These are phyloP conservation scores for Calonectria pauciramosa DNA, from an alignment of 2,329 filamentous ascomycete species.

Conservation along the genomic window DNA sequence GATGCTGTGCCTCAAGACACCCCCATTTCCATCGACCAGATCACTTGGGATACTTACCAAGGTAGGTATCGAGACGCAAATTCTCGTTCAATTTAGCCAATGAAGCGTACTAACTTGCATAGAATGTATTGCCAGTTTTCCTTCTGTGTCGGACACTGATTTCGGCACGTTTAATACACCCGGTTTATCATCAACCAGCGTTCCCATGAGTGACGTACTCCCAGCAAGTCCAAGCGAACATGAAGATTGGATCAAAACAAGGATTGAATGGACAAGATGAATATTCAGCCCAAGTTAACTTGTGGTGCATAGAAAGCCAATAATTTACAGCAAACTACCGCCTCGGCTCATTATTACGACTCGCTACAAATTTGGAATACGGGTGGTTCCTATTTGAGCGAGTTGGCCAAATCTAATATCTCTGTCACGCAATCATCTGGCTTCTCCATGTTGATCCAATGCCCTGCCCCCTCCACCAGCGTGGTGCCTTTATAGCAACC, in stretches of 20 bases:
- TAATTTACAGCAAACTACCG: neutral
- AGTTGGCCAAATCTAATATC: neutral
- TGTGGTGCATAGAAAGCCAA: too few relatives aligned
- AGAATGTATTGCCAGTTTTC: neutral
- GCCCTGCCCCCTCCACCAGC: neutral
- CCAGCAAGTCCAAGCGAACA: neutral
- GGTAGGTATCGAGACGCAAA: neutral
- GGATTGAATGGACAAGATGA: neutral
- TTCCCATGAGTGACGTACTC: neutral
- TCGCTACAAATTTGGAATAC: neutral
- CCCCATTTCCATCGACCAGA: neutral
- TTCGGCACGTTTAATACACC: neutral
- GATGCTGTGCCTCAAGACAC: neutral
- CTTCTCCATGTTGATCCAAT: neutral
- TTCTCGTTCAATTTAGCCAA: fast-evolving
- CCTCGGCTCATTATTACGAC: too few relatives aligned
- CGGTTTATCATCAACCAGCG: neutral
- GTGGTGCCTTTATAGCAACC: neutral
- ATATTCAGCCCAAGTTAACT: neutral
- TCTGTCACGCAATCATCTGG: neutral
- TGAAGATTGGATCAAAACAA: neutral
- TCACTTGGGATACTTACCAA: conserved; percentile 2
- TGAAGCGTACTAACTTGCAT: neutral
- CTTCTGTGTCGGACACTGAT: neutral
- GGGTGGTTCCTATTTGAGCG: neutral